Evolutionary conservation across 225 moss, liverwort and hornwort genomes (phyloP).

Genomic region (Anthoceros angustus): DNA sequence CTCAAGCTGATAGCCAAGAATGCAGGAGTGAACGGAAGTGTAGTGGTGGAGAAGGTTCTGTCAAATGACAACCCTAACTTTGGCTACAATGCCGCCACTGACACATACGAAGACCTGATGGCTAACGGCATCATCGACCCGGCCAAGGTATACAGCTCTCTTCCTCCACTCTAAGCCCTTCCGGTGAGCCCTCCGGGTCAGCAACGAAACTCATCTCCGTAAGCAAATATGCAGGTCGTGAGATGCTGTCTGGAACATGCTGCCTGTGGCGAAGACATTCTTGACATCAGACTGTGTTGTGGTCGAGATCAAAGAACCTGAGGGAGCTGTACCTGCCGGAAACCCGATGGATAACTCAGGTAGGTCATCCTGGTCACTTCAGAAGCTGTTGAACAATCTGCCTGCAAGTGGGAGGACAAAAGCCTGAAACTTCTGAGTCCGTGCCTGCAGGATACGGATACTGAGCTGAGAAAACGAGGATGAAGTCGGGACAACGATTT

Average conservation of each 20-base stretch:
- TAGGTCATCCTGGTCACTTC: conserved; percentile 3
- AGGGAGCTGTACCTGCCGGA: conserved; percentile 21
- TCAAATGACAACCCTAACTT: conserved; percentile 65
- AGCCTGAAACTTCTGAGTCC: background rate
- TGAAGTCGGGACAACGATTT: background rate
- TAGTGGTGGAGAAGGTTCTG: conserved; percentile 91
- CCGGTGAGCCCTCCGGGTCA: background rate
- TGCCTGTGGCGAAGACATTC: conserved; percentile 86
- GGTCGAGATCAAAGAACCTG: conserved; percentile 77
- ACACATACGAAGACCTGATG: conserved; percentile 86
- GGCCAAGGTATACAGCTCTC: conserved; percentile 33
- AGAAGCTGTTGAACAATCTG: background rate
- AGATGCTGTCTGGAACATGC: conserved; percentile 98
- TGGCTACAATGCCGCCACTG: conserved; percentile 96
- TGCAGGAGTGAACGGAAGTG: conserved; percentile 92
- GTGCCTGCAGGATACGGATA: conserved; percentile 74
- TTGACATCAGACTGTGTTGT: conserved; percentile 94
- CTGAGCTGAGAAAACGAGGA: conserved; percentile 14
- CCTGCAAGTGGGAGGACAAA: background rate
- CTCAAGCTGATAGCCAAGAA: conserved; percentile 95
- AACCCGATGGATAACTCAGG: conserved; percentile 91
- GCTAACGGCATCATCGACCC: conserved; percentile 92
- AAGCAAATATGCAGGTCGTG: conserved; percentile 37
- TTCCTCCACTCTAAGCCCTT: background rate
- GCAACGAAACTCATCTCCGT: background rate